These are phyloP conservation scores for Fusarium proliferatum DNA, from an alignment of 2,329 filamentous ascomycete species.

Conservation along the genomic window DNA sequence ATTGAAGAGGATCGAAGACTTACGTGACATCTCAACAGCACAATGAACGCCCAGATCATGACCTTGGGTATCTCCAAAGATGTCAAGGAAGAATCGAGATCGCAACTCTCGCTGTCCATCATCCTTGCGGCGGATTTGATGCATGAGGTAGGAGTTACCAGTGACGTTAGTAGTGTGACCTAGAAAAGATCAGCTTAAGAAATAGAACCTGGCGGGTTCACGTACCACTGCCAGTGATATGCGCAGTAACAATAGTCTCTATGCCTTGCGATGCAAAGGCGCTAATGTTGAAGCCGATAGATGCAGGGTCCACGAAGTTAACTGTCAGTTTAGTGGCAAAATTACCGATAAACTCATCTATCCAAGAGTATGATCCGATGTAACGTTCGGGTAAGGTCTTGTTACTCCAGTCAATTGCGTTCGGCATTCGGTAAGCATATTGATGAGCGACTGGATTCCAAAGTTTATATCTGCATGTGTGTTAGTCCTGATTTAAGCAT, in stretches of 20 bases:
- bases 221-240: not conserved
- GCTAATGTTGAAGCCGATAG: not conserved
- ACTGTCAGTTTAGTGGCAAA: not conserved
- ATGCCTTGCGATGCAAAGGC: not conserved
- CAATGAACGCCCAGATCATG: not conserved
- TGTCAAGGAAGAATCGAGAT: not conserved
- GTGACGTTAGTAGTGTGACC: not conserved
- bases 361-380: not conserved
- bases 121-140: not conserved
- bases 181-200: accelerated
- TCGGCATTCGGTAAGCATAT: not conserved
- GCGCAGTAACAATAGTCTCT: not conserved
- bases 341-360: not conserved
- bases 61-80: not conserved
- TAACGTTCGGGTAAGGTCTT: not conserved
- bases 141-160: not conserved
- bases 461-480: not conserved
- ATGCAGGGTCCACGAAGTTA: not conserved
- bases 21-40: not conserved
- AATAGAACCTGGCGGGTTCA: accelerated
- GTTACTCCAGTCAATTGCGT: not conserved
- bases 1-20: not conserved
- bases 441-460: not conserved
- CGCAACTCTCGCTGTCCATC: not conserved
- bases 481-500: not conserved